phyloP scores from a whole-genome alignment of 2,329 filamentous ascomycete species.

The Myotisia sp. region DNA sequence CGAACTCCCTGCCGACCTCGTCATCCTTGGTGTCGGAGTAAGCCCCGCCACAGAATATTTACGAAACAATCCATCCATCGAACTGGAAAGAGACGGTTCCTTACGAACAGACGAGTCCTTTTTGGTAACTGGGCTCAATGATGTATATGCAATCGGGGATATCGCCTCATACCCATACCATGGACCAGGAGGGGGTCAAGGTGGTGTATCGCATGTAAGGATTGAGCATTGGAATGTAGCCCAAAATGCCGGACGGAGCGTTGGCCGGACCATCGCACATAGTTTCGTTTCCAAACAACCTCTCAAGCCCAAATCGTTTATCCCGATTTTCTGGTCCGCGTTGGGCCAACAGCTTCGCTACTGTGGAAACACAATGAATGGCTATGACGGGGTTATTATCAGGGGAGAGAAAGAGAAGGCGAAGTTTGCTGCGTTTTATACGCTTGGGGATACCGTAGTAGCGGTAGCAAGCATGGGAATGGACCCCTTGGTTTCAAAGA shows the following conservation, averaged over 20 bases:
- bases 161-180: constrained; percentile 92
- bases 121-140: constrained; percentile 57
- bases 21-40: constrained; percentile 84
- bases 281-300: constrained; percentile 19
- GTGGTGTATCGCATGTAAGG: constrained; percentile 49
- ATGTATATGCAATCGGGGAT: constrained; percentile 87
- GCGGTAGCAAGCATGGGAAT: constrained; percentile 82
- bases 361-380: constrained; percentile 70
- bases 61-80: constrained; percentile 52
- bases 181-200: constrained; percentile 61
- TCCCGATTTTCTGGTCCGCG: constrained; percentile 94
- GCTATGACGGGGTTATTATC: constrained; percentile 75
- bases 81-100: constrained; percentile 72
- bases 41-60: constrained; percentile 73
- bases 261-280: constrained; percentile 61
- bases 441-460: constrained; percentile 69
- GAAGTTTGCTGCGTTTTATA: constrained; percentile 83
- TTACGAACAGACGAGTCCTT: constrained; percentile 68
- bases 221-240: constrained; percentile 99
- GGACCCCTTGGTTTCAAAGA: constrained; percentile 75
- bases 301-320: constrained; percentile 55
- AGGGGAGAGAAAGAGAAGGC: constrained; percentile 61
- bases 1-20: constrained; percentile 68
- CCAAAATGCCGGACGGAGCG: constrained; percentile 74
- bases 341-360: constrained; percentile 80